Percentiles rank a stretch among this genome's conserved stretches.
Conservation (phyloP, 2,329 filamentous ascomycete genomes). For the Chaetomiaceae sp. region DNA sequence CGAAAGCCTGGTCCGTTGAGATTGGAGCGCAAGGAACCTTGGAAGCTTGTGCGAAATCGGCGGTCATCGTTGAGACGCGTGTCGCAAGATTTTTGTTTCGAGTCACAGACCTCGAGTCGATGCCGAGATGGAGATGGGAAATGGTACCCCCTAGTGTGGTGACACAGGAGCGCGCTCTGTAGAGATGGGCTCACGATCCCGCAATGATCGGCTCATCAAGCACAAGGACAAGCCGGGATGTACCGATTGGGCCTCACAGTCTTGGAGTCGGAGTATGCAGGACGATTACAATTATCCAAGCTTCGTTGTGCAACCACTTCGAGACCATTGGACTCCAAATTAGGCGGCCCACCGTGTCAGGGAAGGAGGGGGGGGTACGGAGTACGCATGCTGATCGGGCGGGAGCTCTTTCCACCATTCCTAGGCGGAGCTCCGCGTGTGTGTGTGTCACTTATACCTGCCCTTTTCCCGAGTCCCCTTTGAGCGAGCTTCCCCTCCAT, state of each 20-base stretch:
- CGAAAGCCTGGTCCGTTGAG: conserved; percentile 13
- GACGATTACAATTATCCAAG: background rate
- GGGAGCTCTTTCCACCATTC: conserved; percentile 10
- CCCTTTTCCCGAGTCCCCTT: conserved; percentile 7
- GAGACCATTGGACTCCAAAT: conserved; percentile 9
- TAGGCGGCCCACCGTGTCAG: conserved; percentile 13
- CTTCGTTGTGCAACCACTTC: conserved; percentile 5
- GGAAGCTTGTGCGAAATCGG: conserved; percentile 6
- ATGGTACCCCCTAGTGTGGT: no score
- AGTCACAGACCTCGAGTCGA: background rate
- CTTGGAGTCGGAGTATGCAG: background rate
- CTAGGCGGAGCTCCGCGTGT: conserved; percentile 19
- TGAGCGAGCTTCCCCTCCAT: conserved; percentile 14
- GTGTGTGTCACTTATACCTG: conserved; percentile 25
- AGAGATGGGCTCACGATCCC: background rate
- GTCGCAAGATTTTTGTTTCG: background rate
- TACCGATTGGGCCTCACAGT: conserved; percentile 1
- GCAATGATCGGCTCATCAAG: conserved; percentile 4
- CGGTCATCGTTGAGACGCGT: background rate
- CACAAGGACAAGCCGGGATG: background rate
- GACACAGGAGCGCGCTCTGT: no score
- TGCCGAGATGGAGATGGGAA: background rate
- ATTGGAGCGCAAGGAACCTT: conserved; percentile 1
- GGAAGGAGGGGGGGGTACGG: conserved; percentile 5
- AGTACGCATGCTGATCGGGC: conserved; percentile 10